A percentile compares a stretch with the other conserved stretches of the same genome.
Evolutionary conservation across 2,329 filamentous ascomycete genomes (phyloP).

Genomic region (Dryadomyces quercus-mongolicae): DNA sequence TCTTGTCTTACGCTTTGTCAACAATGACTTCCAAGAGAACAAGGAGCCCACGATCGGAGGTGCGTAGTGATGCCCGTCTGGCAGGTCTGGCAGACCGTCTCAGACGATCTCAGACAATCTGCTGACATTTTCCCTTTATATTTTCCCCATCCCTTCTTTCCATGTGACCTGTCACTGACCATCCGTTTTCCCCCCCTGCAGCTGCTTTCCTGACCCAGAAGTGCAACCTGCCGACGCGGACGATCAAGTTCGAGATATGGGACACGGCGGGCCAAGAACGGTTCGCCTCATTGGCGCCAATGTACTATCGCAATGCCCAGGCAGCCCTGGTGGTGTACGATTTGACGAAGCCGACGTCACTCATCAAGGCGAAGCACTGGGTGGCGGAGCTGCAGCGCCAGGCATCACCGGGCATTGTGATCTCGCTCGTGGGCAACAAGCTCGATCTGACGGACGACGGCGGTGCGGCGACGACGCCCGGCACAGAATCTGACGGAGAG

Average conservation of each 20-base stretch:
- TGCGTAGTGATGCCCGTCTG: constrained; percentile 29
- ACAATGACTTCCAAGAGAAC: constrained; percentile 99
- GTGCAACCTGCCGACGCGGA: constrained; percentile 87
- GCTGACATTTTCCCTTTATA: no score
- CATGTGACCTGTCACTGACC: background rate
- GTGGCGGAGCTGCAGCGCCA: constrained; percentile 94
- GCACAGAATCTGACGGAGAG: constrained; percentile 32
- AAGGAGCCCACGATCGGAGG: constrained; percentile 99
- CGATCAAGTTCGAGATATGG: constrained; percentile 94
- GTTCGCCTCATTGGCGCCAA: constrained; percentile 89
- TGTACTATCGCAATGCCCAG: constrained; percentile 99
- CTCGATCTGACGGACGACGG: constrained; percentile 68
- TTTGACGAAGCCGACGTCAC: constrained; percentile 87
- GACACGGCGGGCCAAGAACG: constrained; percentile 97
- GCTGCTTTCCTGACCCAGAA: constrained; percentile 98
- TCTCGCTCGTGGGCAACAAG: constrained; percentile 95
- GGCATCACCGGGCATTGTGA: constrained; percentile 91
- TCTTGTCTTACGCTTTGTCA: constrained; percentile 93
- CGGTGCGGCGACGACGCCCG: constrained; percentile 35
- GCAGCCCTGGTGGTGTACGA: constrained; percentile 97
- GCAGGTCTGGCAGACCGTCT: background rate
- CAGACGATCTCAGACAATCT: constrained; percentile 1
- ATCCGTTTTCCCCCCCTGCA: constrained; percentile 23
- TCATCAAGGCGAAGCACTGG: constrained; percentile 98
- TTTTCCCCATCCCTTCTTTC: background rate